A percentile compares a stretch with the other conserved stretches of the same genome.
Evolutionary conservation across 495 filamentous ascomycete species (phyloP).

Genomic region (Tuber melanosporum): DNA sequence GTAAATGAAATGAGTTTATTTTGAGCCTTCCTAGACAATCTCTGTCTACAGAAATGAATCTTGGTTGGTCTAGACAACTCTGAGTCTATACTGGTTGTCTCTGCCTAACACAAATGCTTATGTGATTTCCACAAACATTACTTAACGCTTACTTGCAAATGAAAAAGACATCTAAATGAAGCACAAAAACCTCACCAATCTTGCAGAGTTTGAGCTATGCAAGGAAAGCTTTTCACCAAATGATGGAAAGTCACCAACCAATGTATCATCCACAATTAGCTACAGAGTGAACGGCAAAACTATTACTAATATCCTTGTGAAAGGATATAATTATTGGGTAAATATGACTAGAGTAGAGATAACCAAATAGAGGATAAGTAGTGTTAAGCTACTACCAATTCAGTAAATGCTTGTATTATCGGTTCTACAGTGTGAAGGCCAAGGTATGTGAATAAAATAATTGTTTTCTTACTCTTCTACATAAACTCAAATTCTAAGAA

Average conservation of each 20-base stretch:
- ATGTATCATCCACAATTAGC: too few species aligned
- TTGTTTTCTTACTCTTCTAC: too few species aligned
- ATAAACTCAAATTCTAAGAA: too few species aligned
- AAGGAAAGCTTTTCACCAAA: conserved; percentile 5
- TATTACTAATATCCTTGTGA: conserved; percentile 3
- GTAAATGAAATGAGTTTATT: too few species aligned
- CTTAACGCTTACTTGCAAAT: too few species aligned
- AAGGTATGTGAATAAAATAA: not conserved
- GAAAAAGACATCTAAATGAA: not conserved
- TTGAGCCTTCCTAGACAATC: too few species aligned
- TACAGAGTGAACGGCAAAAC: not conserved
- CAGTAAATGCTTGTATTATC: not conserved
- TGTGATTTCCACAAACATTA: too few species aligned
- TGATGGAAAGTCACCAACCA: not conserved
- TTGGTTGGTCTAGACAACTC: too few species aligned
- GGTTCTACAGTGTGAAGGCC: conserved; percentile 5
- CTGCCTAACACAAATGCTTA: too few species aligned
- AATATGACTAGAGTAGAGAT: conserved; percentile 1
- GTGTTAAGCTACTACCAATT: not conserved
- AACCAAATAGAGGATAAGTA: not conserved
- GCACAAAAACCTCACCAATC: conserved; percentile 1
- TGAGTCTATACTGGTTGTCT: too few species aligned
- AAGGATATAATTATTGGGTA: not conserved
- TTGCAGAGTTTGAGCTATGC: conserved; percentile 11
- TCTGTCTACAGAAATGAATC: too few species aligned